Evolutionary conservation across 176 grass and related monocot species (phyloP).

Genomic region (Aegilops longissima): DNA sequence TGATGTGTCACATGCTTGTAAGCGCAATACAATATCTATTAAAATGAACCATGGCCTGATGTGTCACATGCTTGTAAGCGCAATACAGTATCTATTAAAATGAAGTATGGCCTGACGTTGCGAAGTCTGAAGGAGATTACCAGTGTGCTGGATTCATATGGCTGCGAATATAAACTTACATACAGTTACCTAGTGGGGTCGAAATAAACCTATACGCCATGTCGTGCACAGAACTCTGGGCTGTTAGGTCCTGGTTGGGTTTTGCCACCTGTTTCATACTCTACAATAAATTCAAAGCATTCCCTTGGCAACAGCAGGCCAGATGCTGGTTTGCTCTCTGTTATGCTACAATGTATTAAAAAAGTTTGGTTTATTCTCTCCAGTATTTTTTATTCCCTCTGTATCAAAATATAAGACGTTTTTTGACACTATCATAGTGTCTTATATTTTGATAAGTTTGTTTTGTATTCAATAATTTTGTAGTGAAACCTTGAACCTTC

Average conservation of each 20-base stretch:
- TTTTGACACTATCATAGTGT: too few species aligned
- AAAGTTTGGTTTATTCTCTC: not conserved
- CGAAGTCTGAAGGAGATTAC: not conserved
- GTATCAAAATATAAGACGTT: too few species aligned
- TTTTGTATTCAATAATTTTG: not conserved
- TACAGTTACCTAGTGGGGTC: not conserved
- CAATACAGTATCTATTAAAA: too few species aligned
- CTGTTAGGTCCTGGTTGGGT: not conserved
- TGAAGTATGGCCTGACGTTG: too few species aligned
- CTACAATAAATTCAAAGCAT: not conserved
- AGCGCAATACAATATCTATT: too few species aligned
- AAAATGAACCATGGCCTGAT: too few species aligned
- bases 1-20: too few species aligned
- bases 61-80: too few species aligned
- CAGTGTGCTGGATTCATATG: not conserved
- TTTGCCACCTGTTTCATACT: not conserved
- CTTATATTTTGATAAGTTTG: not conserved
- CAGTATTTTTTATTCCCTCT: too few species aligned
- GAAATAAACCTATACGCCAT: not conserved
- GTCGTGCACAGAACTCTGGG: not conserved
- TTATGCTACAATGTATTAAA: not conserved
- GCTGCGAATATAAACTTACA: not conserved
- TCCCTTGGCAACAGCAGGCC: not conserved
- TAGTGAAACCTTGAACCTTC: too few species aligned
- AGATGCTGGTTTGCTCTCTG: not conserved